A percentile compares a stretch with the other conserved stretches of the same genome.
These are phyloP conservation scores for Nakazawaea peltata DNA, from an alignment of 805 yeast species.

Conservation along the genomic window DNA sequence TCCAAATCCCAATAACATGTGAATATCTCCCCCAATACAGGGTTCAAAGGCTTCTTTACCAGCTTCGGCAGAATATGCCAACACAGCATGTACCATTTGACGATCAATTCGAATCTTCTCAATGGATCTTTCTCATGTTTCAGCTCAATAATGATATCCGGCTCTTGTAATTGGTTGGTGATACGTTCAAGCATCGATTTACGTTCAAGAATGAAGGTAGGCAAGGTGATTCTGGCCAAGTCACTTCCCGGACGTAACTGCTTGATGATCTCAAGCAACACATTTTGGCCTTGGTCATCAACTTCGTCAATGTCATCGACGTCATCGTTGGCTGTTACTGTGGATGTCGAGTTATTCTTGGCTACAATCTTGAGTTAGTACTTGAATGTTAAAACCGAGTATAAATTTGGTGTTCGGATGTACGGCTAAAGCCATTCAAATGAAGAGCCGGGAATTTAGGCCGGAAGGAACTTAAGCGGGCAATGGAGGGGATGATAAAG, in stretches of 20 bases:
- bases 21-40: conserved; percentile 87
- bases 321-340: conserved; percentile 11
- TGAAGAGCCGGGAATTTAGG: too few species aligned
- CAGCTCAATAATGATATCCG: conserved; percentile 66
- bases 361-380: too few species aligned
- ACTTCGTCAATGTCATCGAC: conserved; percentile 85
- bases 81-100: conserved; percentile 86
- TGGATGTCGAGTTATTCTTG: not conserved
- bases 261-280: conserved; percentile 77
- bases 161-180: conserved; percentile 79
- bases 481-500: too few species aligned
- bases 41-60: conserved; percentile 94
- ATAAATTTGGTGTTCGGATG: too few species aligned
- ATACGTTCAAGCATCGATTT: conserved; percentile 95
- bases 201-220: conserved; percentile 91
- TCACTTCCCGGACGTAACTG: conserved; percentile 93
- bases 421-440: too few species aligned
- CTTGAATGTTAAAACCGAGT: too few species aligned
- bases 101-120: conserved; percentile 64
- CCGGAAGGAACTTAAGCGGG: too few species aligned
- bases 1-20: conserved; percentile 90
- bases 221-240: conserved; percentile 82
- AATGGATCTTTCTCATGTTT: conserved; percentile 49
- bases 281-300: conserved; percentile 83
- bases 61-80: conserved; percentile 99